phyloP scores from a whole-genome alignment of 164 flowering plant genomes.

The Aristolochia contorta region DNA sequence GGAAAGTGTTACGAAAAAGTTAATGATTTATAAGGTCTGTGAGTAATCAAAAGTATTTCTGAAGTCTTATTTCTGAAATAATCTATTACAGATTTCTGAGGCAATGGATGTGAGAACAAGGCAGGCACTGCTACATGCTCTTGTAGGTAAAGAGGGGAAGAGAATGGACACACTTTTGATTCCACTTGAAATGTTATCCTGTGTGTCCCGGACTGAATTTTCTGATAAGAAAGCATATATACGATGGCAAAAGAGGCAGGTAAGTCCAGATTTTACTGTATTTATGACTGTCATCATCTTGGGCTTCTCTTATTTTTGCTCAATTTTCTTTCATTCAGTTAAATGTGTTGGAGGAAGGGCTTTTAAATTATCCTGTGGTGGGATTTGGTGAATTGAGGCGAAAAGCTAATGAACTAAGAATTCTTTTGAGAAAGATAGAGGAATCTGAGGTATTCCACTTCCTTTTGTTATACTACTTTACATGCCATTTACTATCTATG shows the following conservation, averaged over 20 bases:
- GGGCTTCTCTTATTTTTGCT: not conserved
- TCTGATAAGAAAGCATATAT: constrained; percentile 87
- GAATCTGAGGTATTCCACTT: constrained; percentile 76
- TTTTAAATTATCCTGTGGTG: constrained; percentile 78
- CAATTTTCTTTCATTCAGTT: constrained; percentile 39
- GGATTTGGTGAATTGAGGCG: constrained; percentile 89
- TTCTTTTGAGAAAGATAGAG: constrained; percentile 75
- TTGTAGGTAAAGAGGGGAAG: constrained; percentile 85
- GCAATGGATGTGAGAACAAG: constrained; percentile 89
- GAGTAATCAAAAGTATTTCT: no score
- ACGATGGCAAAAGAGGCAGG: constrained; percentile 99
- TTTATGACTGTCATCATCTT: not conserved
- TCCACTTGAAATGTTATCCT: constrained; percentile 82
- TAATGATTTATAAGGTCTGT: no score
- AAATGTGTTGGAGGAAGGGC: constrained; percentile 92
- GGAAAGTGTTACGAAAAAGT: no score
- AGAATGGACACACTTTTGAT: constrained; percentile 92
- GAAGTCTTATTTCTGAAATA: no score
- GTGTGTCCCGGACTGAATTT: constrained; percentile 86
- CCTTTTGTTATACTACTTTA: not conserved
- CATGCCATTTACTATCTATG: no score
- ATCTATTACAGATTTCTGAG: constrained; percentile 65
- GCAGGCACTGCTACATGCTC: constrained; percentile 81
- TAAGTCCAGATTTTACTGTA: constrained; percentile 8
- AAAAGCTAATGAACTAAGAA: constrained; percentile 62